Conservation (phyloP, 805 yeast genomes). For the Candida argentea region DNA sequence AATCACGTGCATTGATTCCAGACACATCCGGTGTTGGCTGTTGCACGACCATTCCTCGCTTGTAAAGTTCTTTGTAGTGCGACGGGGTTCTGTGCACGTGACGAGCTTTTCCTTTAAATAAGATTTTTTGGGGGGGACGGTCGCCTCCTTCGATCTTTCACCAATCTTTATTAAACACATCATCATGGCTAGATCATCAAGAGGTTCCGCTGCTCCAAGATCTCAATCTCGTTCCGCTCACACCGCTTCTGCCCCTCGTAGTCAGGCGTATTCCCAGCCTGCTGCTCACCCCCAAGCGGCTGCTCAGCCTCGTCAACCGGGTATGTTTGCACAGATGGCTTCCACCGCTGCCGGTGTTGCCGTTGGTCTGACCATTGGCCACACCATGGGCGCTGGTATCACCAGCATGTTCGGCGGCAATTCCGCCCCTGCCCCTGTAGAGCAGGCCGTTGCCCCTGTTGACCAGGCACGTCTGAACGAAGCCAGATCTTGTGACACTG, state of each 20-base stretch:
- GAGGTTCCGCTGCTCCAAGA: constrained; percentile 39
- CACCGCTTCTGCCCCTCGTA: constrained; percentile 57
- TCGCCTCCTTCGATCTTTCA: too few relatives aligned
- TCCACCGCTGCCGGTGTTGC: constrained; percentile 99
- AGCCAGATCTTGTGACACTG: constrained; percentile 68
- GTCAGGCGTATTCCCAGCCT: constrained; percentile 15
- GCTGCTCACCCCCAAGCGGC: constrained; percentile 40
- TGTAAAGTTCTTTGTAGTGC: too few relatives aligned
- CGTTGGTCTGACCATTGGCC: constrained; percentile 95
- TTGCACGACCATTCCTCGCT: too few relatives aligned
- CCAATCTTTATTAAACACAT: too few relatives aligned
- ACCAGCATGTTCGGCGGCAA: constrained; percentile 77
- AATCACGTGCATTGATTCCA: too few relatives aligned
- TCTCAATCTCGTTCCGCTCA: constrained; percentile 61
- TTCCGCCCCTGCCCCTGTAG: constrained; percentile 38
- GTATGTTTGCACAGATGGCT: constrained; percentile 95
- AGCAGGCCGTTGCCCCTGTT: constrained; percentile 34
- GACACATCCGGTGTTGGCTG: too few relatives aligned
- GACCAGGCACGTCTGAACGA: constrained; percentile 22
- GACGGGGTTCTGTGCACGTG: too few relatives aligned
- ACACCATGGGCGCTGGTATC: constrained; percentile 91
- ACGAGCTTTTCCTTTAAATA: too few relatives aligned
- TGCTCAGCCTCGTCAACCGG: constrained; percentile 40
- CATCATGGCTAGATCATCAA: constrained; percentile 42
- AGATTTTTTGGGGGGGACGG: too few relatives aligned